Evolutionary conservation across 2,329 filamentous ascomycete genomes (phyloP), one percentile per base, ranked within the genome.

Genomic region (Tolypocladium pustulatum): DNA sequence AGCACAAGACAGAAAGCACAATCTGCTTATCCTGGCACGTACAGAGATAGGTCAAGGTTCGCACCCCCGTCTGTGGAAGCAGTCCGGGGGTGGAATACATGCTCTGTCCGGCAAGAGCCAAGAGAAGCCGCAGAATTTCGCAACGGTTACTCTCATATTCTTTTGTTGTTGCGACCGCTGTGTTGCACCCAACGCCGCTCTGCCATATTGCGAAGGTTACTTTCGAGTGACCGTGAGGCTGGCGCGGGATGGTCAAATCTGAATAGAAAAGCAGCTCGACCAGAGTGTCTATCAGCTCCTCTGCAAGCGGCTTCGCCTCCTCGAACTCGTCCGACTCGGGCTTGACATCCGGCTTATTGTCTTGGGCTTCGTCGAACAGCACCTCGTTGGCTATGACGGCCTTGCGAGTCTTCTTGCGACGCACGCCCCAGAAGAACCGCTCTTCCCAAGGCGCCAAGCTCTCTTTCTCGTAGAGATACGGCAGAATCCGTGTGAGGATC

Each of bases 171-270:
- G 87, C 87, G 65, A 95, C 86, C 6, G 91, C 85, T 20, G 89
- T 90, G 72, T 96, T 96, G 77, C 93, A 97, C 17, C 94, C 94
- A 36, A 99, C 93, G 54, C 94, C 94, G 69, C 90, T 97, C 75
- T 97, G 91, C 94, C 94, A 99, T 70, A 99, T 97, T 57, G 91
- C 88, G 73, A 94, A 96, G 9, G 88, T 89, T 58, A 97, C 89
- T 71, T 94, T 95, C 62, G 83, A 82, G 68, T 88, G 91, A 57
- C 84, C 84, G 59, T 85, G 81, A 17, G 85, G 80, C 49, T 89
- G 82, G 59, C 80, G 83, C 12, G 93, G 90, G 20, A 97, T 81
- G 0, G 93, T 96, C 67, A 99, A 88, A 58, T 91, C 90, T 10
- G 89, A 87, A 71, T 90, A 96, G 81, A 99, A 99, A 49, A 97